Conservation (phyloP, 164 flowering plant species). For the Aristolochia fimbriata region DNA sequence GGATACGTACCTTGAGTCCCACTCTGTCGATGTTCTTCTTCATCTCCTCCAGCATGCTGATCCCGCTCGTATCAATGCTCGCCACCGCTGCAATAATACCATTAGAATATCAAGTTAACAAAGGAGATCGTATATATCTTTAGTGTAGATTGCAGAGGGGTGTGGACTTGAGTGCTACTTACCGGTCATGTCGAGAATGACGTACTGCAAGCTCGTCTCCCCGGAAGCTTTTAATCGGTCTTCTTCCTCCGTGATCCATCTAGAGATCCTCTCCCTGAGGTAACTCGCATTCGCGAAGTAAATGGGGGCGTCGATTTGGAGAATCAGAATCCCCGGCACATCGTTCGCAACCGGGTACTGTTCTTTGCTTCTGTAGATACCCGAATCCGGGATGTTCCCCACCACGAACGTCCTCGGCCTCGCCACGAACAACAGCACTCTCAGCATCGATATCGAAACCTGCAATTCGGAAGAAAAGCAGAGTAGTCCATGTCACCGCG, state of each 20-base stretch:
- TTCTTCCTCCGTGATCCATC: constrained; percentile 77
- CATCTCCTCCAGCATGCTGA: constrained; percentile 63
- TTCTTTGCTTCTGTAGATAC: constrained; percentile 34
- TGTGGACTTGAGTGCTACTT: constrained; percentile 13
- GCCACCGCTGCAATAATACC: constrained; percentile 53
- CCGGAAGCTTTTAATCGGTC: constrained; percentile 39
- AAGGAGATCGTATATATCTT: no score
- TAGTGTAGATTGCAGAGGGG: no score
- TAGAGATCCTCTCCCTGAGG: constrained; percentile 53
- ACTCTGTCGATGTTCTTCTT: constrained; percentile 42
- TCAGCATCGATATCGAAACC: constrained; percentile 47
- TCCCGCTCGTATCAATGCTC: constrained; percentile 79
- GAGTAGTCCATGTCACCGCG: constrained; percentile 2
- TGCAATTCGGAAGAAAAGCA: constrained; percentile 13
- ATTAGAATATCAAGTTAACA: no score
- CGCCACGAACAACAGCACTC: constrained; percentile 41
- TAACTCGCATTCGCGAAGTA: constrained; percentile 66
- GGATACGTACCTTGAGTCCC: constrained; percentile 45
- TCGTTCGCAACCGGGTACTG: constrained; percentile 44
- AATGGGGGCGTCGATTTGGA: constrained; percentile 51
- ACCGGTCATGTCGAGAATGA: constrained; percentile 62
- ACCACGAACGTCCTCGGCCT: constrained; percentile 51
- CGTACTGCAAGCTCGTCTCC: constrained; percentile 46
- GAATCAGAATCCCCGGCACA: constrained; percentile 55
- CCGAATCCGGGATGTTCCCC: constrained; percentile 53